These are phyloP conservation scores for Mycena belliarum DNA, from an alignment of 768 basidiomycete genomes.

Conservation along the genomic window DNA sequence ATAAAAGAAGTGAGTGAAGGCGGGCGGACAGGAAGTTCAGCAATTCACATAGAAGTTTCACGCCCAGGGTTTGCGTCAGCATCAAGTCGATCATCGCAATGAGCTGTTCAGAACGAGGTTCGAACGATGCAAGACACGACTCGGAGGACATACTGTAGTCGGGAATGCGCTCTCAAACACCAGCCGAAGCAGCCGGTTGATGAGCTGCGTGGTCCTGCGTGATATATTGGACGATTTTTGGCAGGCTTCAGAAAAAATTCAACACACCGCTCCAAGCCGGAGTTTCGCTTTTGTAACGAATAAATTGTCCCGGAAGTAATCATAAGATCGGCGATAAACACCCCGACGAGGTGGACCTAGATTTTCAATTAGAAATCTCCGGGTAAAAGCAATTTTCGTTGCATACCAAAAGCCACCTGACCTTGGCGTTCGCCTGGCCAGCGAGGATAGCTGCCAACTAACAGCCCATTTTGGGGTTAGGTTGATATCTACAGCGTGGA, in stretches of 20 bases:
- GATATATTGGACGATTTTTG: no score
- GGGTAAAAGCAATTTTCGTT: no score
- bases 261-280: conserved; percentile 7
- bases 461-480: background rate
- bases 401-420: conserved; percentile 11
- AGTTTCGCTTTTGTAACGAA: background rate
- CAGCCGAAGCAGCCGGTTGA: conserved; percentile 4
- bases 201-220: background rate
- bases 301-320: conserved; percentile 4
- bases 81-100: conserved; percentile 8
- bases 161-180: conserved; percentile 14
- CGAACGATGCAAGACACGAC: no score
- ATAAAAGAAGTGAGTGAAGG: background rate
- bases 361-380: background rate
- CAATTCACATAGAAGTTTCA: conserved; percentile 1
- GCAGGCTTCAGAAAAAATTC: no score
- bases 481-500: background rate
- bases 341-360: conserved; percentile 12
- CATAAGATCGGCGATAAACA: conserved; percentile 7
- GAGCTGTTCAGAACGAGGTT: background rate
- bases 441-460: conserved; percentile 1
- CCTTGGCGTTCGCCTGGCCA: background rate
- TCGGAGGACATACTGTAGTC: background rate
- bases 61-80: conserved; percentile 5
- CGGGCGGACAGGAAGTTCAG: background rate